Conservation (phyloP, 805 yeast genomes). For the Zygosaccharomyces kombuchaensis region DNA sequence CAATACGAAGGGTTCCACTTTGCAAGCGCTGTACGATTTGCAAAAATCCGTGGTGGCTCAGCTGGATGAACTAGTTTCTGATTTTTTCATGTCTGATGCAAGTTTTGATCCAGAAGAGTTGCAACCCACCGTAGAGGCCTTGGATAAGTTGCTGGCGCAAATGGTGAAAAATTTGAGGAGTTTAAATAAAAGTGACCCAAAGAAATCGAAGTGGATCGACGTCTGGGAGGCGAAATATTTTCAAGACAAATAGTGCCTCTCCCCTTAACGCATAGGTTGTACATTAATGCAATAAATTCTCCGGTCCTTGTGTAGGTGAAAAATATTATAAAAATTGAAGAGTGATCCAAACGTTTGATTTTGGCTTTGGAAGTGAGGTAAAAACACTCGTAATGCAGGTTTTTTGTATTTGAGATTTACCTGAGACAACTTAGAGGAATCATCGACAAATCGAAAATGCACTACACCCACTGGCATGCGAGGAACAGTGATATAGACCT, state of each 20-base stretch:
- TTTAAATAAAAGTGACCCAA: slow-evolving; percentile 47
- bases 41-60: slow-evolving; percentile 42
- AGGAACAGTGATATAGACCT: no score
- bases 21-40: slow-evolving; percentile 45
- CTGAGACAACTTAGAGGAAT: no score
- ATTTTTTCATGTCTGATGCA: slow-evolving; percentile 42
- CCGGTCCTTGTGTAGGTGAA: no score
- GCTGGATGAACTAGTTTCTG: slow-evolving; percentile 57
- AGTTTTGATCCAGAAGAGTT: slow-evolving; percentile 36
- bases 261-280: neutral
- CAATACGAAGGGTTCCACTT: slow-evolving; percentile 36
- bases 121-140: slow-evolving; percentile 21
- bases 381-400: no score
- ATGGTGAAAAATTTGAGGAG: slow-evolving; percentile 40
- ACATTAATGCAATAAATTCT: neutral
- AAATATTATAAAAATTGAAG: no score
- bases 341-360: no score
- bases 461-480: no score
- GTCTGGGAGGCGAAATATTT: slow-evolving; percentile 35
- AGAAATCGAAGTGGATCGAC: slow-evolving; percentile 40
- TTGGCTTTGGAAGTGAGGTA: no score
- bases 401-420: no score
- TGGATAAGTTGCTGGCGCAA: slow-evolving; percentile 24
- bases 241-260: slow-evolving; percentile 5
- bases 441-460: no score